These are phyloP conservation scores for Eutrema salsugineum DNA, from an alignment of 441 rosid species.

Conservation along the genomic window DNA sequence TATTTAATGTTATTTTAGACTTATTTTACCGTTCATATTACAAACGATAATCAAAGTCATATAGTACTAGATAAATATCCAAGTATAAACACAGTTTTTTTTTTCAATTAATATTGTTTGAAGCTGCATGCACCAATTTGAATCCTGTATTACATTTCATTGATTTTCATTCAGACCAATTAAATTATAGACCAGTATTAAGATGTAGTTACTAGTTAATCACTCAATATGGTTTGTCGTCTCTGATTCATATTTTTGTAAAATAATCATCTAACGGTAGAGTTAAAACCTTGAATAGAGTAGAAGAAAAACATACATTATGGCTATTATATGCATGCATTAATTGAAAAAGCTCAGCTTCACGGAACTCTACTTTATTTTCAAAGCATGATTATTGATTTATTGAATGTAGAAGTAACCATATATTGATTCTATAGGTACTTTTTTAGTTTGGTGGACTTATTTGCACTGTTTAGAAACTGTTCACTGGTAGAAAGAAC, in stretches of 20 bases:
- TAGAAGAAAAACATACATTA: background rate
- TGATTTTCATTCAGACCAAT: background rate
- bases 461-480: too few relatives aligned
- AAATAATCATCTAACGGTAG: background rate
- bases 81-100: too few relatives aligned
- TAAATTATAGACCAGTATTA: background rate
- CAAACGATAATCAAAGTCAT: too few relatives aligned
- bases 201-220: background rate
- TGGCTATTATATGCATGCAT: too few relatives aligned
- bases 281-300: background rate
- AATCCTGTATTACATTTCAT: background rate
- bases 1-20: too few relatives aligned
- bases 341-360: background rate
- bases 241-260: background rate
- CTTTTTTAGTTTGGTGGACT: too few relatives aligned
- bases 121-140: slow-evolving; percentile 12
- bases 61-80: too few relatives aligned
- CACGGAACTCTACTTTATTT: too few relatives aligned
- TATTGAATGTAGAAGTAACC: background rate
- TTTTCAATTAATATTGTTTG: too few relatives aligned
- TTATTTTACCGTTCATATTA: too few relatives aligned
- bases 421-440: too few relatives aligned
- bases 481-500: too few relatives aligned
- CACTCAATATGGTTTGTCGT: background rate
- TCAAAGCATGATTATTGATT: background rate